Evolutionary conservation across 345 rosid genomes (phyloP).

Genomic region (Hibiscus mutabilis): DNA sequence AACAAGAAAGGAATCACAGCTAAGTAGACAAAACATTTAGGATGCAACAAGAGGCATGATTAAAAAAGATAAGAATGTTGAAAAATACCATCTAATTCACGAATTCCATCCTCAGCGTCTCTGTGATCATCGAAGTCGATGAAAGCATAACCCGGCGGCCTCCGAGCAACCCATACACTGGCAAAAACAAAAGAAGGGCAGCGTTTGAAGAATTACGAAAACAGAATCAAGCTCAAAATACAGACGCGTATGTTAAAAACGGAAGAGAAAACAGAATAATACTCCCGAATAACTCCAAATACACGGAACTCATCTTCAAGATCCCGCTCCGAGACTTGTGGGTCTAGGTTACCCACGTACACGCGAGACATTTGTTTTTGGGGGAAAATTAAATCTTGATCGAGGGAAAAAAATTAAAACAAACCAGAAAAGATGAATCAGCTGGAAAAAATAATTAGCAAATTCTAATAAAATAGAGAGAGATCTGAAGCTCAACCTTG

Average conservation of each 20-base stretch:
- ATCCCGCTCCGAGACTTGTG: conserved; percentile 65
- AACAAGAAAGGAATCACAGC: background rate
- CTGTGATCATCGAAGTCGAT: conserved; percentile 76
- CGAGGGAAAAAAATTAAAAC: background rate
- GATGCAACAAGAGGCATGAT: background rate
- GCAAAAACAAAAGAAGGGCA: background rate
- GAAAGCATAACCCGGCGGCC: conserved; percentile 93
- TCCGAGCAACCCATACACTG: conserved; percentile 96
- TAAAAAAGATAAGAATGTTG: background rate
- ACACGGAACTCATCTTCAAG: conserved; percentile 72
- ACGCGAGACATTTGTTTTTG: conserved; percentile 53
- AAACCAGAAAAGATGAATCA: background rate
- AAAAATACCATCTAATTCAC: conserved; percentile 62
- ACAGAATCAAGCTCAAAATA: background rate
- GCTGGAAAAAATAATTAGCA: background rate
- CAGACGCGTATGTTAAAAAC: background rate
- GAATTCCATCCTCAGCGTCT: conserved; percentile 80
- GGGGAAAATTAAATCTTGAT: background rate
- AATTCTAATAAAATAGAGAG: background rate
- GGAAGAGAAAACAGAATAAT: background rate
- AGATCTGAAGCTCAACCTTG: conserved; percentile 11
- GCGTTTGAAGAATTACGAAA: background rate
- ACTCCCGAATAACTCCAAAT: conserved; percentile 64
- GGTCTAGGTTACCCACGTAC: conserved; percentile 73
- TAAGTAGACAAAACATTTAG: background rate